These are phyloP conservation scores for Stygiomarasmius scandens DNA, from an alignment of 1,284 basidiomycete species.

Conservation along the genomic window DNA sequence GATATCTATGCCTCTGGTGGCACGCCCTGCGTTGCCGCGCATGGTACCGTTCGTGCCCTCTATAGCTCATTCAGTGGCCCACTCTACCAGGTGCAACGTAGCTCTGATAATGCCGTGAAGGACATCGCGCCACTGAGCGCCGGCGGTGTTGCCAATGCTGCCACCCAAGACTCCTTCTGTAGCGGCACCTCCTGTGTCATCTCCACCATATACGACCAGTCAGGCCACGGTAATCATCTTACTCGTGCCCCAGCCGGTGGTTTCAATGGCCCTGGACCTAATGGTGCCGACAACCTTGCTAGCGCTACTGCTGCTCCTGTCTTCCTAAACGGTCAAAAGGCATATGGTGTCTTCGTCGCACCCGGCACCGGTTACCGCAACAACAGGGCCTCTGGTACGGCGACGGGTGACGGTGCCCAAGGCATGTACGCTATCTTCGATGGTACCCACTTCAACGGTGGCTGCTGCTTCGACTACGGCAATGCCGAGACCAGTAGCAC, in stretches of 20 bases:
- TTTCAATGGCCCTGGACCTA: too few species aligned
- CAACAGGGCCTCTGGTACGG: background rate
- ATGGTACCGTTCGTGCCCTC: slow-evolving; percentile 5
- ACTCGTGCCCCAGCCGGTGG: slow-evolving; percentile 5
- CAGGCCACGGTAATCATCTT: slow-evolving; percentile 6
- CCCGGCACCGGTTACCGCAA: slow-evolving; percentile 1
- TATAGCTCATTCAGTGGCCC: background rate
- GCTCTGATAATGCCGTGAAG: slow-evolving; percentile 3
- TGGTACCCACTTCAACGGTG: slow-evolving; percentile 13
- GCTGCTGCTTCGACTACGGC: slow-evolving; percentile 11
- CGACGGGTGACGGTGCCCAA: background rate
- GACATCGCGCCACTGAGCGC: slow-evolving; percentile 8
- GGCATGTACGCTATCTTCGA: slow-evolving; percentile 12
- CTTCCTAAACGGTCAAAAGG: slow-evolving; percentile 10
- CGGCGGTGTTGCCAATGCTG: slow-evolving; percentile 13
- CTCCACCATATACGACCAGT: slow-evolving; percentile 13
- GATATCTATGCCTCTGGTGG: background rate
- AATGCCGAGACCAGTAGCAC: background rate
- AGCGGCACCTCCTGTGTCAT: slow-evolving; percentile 9
- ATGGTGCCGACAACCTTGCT: slow-evolving; percentile 1
- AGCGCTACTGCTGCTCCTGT: background rate
- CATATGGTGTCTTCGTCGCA: slow-evolving; percentile 12
- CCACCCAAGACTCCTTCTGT: slow-evolving; percentile 12
- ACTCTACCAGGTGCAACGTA: slow-evolving; percentile 9
- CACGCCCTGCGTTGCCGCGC: background rate